Conservation (phyloP, 2,329 filamentous ascomycete genomes). For the Stagonosporopsis rhizophila region DNA sequence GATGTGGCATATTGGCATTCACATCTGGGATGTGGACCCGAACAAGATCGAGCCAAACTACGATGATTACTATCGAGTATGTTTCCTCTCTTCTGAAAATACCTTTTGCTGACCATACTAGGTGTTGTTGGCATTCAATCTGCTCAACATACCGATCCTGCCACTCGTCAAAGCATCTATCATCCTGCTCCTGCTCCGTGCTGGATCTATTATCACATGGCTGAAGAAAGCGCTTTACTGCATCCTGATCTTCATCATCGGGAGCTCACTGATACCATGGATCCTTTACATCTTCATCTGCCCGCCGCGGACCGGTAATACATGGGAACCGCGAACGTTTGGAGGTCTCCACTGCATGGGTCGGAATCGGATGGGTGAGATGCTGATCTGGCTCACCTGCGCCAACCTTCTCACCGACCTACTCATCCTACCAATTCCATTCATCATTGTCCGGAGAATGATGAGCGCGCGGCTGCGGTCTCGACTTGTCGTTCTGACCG, state of each 20-base stretch:
- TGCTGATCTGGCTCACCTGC: conserved; percentile 52
- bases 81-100: conserved; percentile 2
- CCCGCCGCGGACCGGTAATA: conserved; percentile 49
- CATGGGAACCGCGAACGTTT: conserved; percentile 49
- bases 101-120: conserved; percentile 22
- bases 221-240: conserved; percentile 48
- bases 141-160: conserved; percentile 51
- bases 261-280: conserved; percentile 47
- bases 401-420: conserved; percentile 52
- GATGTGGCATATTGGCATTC: conserved; percentile 49
- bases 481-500: conserved; percentile 47
- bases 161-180: conserved; percentile 52
- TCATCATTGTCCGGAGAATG: conserved; percentile 51
- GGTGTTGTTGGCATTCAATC: conserved; percentile 49
- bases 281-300: conserved; percentile 51
- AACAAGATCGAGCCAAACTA: conserved; percentile 47
- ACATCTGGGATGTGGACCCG: conserved; percentile 46
- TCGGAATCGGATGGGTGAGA: conserved; percentile 46
- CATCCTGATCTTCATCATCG: conserved; percentile 47
- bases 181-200: conserved; percentile 49
- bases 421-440: conserved; percentile 51
- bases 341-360: conserved; percentile 49
- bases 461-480: conserved; percentile 50
- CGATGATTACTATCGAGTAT: conserved; percentile 46
- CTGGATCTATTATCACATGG: conserved; percentile 49